These are phyloP conservation scores for Xerocomus amazonicus DNA, from an alignment of 1,284 basidiomycete genomes.

Conservation along the genomic window DNA sequence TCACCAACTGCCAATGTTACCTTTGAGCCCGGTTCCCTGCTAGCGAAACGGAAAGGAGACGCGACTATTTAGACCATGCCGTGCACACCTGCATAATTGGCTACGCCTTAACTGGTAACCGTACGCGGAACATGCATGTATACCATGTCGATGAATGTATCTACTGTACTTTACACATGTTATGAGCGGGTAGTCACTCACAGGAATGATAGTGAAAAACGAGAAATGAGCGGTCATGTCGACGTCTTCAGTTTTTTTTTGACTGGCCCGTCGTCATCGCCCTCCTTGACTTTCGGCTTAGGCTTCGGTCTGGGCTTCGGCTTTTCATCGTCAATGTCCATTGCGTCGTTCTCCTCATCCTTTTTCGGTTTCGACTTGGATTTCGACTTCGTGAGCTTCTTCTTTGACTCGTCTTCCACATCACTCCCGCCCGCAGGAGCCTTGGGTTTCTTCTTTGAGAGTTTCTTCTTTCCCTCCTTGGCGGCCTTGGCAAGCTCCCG, in stretches of 20 bases:
- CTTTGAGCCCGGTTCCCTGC: constrained; percentile 68
- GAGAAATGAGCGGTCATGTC: constrained; percentile 18
- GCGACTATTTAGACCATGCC: constrained; percentile 14
- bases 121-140: constrained; percentile 10
- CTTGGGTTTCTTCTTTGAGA: constrained; percentile 37
- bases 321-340: constrained; percentile 40
- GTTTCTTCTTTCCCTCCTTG: constrained; percentile 43
- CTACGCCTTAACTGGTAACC: neutral
- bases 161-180: constrained; percentile 23
- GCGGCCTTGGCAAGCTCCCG: constrained; percentile 52
- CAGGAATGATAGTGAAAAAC: neutral
- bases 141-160: constrained; percentile 18
- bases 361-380: constrained; percentile 42
- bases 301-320: constrained; percentile 46
- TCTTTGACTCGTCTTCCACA: constrained; percentile 46
- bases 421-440: constrained; percentile 34
- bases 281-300: constrained; percentile 42
- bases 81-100: constrained; percentile 1
- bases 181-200: constrained; percentile 12
- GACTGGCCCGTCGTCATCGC: constrained; percentile 52
- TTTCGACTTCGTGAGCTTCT: constrained; percentile 40
- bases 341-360: constrained; percentile 34
- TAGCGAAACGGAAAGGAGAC: constrained; percentile 45
- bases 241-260: constrained; percentile 69
- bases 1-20: constrained; percentile 32